A percentile compares a stretch with the other conserved stretches of the same genome.
Conservation (phyloP, 805 yeast genomes). For the Saccharomyces mikatae region DNA sequence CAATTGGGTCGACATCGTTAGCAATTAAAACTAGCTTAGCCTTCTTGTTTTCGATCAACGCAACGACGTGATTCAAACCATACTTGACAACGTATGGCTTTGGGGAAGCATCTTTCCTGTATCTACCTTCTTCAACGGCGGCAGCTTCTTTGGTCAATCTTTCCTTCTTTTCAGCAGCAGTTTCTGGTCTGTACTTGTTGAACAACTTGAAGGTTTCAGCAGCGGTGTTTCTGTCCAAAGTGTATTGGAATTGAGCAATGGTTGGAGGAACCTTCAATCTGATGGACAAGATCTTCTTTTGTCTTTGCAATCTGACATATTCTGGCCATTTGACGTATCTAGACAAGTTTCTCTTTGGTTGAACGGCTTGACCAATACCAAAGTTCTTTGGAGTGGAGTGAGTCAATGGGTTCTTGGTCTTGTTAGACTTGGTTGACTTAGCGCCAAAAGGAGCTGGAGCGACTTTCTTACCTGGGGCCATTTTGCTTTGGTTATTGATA, state of each 20-base stretch:
- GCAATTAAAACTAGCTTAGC: slow-evolving; percentile 95
- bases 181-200: slow-evolving; percentile 99
- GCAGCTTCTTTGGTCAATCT: slow-evolving; percentile 98
- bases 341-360: slow-evolving; percentile 91
- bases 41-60: slow-evolving; percentile 96
- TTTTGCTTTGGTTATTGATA: slow-evolving; percentile 8
- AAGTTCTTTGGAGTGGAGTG: slow-evolving; percentile 86
- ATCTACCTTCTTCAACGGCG: slow-evolving; percentile 96
- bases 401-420: slow-evolving; percentile 74
- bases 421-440: slow-evolving; percentile 47
- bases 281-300: slow-evolving; percentile 88
- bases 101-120: slow-evolving; percentile 91
- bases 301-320: slow-evolving; percentile 97
- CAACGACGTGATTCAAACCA: slow-evolving; percentile 98
- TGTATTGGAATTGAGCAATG: slow-evolving; percentile 90
- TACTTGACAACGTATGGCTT: slow-evolving; percentile 96
- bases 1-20: slow-evolving; percentile 98
- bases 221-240: slow-evolving; percentile 98
- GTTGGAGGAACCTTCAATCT: slow-evolving; percentile 99
- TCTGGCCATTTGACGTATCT: slow-evolving; percentile 99
- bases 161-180: slow-evolving; percentile 95
- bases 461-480: slow-evolving; percentile 68
- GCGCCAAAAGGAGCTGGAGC: slow-evolving; percentile 98
- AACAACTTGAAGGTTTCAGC: slow-evolving; percentile 92
- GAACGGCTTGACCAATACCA: slow-evolving; percentile 94